phyloP scores from a whole-genome alignment of 805 yeast genomes.

The Metschnikowia baotianmanensis region DNA sequence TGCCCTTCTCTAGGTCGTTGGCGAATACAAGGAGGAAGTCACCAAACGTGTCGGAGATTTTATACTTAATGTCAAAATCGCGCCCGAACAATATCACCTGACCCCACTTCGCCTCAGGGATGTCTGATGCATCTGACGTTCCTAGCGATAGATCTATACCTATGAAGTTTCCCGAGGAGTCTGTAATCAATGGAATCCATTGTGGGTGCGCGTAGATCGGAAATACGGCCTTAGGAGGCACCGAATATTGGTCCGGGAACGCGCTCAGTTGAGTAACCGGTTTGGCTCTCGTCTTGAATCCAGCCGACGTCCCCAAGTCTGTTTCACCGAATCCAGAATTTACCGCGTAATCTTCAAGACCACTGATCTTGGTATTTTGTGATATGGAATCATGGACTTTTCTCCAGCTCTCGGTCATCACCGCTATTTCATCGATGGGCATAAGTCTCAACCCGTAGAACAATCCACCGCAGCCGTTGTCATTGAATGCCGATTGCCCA shows the following conservation, averaged over 20 bases:
- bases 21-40: constrained; percentile 81
- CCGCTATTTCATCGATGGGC: constrained; percentile 76
- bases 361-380: constrained; percentile 2
- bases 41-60: constrained; percentile 85
- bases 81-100: constrained; percentile 93
- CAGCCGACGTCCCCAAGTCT: constrained; percentile 7
- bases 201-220: constrained; percentile 79
- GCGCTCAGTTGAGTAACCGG: not conserved
- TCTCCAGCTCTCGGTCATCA: constrained; percentile 85
- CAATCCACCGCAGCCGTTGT: constrained; percentile 67
- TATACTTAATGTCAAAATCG: constrained; percentile 87
- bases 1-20: constrained; percentile 83
- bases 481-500: constrained; percentile 74
- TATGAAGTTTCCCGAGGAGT: constrained; percentile 85
- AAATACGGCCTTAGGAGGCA: constrained; percentile 76
- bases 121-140: constrained; percentile 4
- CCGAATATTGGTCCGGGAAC: constrained; percentile 54
- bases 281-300: constrained; percentile 1
- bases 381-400: constrained; percentile 50
- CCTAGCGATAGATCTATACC: constrained; percentile 67
- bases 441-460: constrained; percentile 77
- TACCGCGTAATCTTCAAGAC: constrained; percentile 6
- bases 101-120: constrained; percentile 55
- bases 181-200: constrained; percentile 92
- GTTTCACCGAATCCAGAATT: constrained; percentile 3